These are phyloP conservation scores for Aphanomyces cochlioides DNA, from an alignment of 352 stramenopile genomes.

Conservation along the genomic window DNA sequence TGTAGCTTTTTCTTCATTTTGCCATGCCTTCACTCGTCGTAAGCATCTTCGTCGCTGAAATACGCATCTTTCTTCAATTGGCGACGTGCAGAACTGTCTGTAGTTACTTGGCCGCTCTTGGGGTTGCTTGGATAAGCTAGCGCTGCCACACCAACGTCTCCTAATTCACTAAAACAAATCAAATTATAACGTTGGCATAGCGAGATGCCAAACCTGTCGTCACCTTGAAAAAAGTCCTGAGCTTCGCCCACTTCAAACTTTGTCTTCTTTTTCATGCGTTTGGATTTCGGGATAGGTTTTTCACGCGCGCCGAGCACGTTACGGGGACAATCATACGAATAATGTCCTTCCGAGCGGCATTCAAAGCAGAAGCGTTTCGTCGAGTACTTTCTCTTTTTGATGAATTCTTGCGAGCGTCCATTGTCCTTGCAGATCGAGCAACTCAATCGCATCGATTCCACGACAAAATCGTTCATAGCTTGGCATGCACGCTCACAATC, in stretches of 20 bases:
- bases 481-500: conserved; percentile 53
- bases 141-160: conserved; percentile 12
- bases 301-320: conserved; percentile 75
- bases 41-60: conserved; percentile 77
- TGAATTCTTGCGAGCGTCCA: conserved; percentile 68
- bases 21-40: conserved; percentile 35
- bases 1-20: not conserved
- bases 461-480: conserved; percentile 52
- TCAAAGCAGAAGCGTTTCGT: conserved; percentile 73
- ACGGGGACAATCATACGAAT: conserved; percentile 78
- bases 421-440: conserved; percentile 77
- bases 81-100: not conserved
- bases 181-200: not conserved
- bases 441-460: conserved; percentile 61
- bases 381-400: conserved; percentile 75
- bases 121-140: conserved; percentile 6
- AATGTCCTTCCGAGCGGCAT: conserved; percentile 68
- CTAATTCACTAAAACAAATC: not conserved
- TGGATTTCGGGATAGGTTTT: conserved; percentile 59
- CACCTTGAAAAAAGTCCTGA: conserved; percentile 64
- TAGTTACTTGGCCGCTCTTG: not conserved
- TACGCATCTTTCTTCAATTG: conserved; percentile 45
- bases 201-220: conserved; percentile 33
- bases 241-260: conserved; percentile 56
- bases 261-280: conserved; percentile 46